Evolutionary conservation across 371 early-diverging fungal species (phyloP).

Genomic region (Zancudomyces culisetae): DNA sequence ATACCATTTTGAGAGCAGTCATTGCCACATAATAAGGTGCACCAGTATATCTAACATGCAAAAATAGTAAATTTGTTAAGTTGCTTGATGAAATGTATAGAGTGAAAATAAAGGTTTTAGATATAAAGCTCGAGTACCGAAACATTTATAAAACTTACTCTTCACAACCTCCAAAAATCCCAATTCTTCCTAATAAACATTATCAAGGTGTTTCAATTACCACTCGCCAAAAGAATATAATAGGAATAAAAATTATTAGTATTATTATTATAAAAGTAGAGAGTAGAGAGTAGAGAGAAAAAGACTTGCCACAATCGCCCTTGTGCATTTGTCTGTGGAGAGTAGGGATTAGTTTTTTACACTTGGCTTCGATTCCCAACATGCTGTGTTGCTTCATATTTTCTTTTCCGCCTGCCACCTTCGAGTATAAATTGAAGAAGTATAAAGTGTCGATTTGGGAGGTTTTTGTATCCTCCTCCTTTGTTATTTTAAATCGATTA

Average conservation of each 20-base stretch:
- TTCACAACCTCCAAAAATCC: constrained; percentile 28
- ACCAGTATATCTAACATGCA: constrained; percentile 47
- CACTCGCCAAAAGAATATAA: background rate
- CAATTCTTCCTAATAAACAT: constrained; percentile 22
- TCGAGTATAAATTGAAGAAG: no score
- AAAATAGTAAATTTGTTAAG: background rate
- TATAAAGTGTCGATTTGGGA: no score
- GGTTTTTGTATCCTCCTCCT: no score
- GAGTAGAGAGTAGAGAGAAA: background rate
- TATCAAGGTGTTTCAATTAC: no score
- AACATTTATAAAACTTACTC: no score
- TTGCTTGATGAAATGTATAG: background rate
- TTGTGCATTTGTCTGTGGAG: constrained; percentile 48
- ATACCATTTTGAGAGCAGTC: constrained; percentile 30
- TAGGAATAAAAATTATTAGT: background rate
- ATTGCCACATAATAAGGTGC: constrained; percentile 88
- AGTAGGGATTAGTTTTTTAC: constrained; percentile 46
- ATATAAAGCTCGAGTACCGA: no score
- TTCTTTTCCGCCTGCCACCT: no score
- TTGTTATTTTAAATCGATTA: no score
- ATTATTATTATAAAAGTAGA: background rate
- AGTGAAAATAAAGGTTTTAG: no score
- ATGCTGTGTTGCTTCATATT: no score
- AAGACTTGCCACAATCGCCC: constrained; percentile 51
- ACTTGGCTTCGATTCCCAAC: background rate